Conservation (phyloP, 768 basidiomycete genomes). For the Polyporus arcularius region DNA sequence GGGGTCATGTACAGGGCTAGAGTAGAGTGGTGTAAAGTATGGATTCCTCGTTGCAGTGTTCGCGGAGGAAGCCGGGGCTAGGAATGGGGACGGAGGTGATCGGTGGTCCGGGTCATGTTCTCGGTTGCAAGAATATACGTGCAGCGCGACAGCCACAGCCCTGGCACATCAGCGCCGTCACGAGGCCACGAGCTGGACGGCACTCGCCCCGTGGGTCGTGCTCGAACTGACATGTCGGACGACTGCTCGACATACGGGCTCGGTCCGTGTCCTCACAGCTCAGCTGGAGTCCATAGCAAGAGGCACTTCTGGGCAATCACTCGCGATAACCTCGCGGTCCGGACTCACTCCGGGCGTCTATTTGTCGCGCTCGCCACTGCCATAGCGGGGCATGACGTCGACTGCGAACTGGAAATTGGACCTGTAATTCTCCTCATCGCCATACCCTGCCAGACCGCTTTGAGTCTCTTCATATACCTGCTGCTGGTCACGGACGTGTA, state of each 20-base stretch:
- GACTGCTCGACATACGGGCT: not conserved
- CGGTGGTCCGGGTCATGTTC: slow-evolving; percentile 22
- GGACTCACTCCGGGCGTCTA: no score
- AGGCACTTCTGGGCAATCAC: no score
- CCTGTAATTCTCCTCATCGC: not conserved
- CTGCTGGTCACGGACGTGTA: not conserved
- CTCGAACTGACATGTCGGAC: slow-evolving; percentile 1
- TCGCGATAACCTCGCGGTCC: no score
- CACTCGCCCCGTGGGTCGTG: slow-evolving; percentile 12
- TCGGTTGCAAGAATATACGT: slow-evolving; percentile 21
- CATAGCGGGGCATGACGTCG: slow-evolving; percentile 14
- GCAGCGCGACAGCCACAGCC: slow-evolving; percentile 19
- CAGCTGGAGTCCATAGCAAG: no score
- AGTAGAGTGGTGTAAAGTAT: slow-evolving; percentile 15
- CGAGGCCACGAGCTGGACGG: slow-evolving; percentile 17
- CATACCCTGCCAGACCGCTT: not conserved
- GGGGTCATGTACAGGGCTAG: slow-evolving; percentile 13
- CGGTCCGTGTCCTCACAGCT: not conserved
- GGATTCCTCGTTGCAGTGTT: slow-evolving; percentile 31
- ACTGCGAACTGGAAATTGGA: slow-evolving; percentile 1
- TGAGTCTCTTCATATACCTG: not conserved
- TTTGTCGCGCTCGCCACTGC: not conserved
- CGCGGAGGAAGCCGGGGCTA: slow-evolving; percentile 30
- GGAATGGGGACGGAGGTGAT: slow-evolving; percentile 23
- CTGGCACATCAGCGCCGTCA: slow-evolving; percentile 14